Conservation (phyloP, 2,329 filamentous ascomycete species). For the Acrocalymma vagum region DNA sequence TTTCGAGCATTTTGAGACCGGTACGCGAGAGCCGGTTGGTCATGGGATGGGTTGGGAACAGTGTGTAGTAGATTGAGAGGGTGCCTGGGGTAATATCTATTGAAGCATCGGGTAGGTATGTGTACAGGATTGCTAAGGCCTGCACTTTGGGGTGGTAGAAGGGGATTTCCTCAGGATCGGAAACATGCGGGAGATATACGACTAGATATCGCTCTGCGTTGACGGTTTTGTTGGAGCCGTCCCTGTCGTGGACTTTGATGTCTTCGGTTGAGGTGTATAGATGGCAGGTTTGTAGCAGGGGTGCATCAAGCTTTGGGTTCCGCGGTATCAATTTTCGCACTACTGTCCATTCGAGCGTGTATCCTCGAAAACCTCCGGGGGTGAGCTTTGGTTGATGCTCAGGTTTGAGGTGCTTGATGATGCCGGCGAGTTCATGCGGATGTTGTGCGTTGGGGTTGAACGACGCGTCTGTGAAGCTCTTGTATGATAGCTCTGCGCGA, state of each 20-base stretch:
- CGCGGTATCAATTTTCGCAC: slow-evolving; percentile 82
- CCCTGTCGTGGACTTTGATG: slow-evolving; percentile 14
- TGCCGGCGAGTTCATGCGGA: slow-evolving; percentile 47
- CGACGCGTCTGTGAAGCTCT: slow-evolving; percentile 53
- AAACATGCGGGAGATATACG: slow-evolving; percentile 79
- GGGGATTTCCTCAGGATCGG: slow-evolving; percentile 70
- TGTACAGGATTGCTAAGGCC: slow-evolving; percentile 79
- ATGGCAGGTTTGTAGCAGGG: slow-evolving; percentile 84
- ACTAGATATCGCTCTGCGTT: slow-evolving; percentile 64
- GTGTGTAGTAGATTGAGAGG: slow-evolving; percentile 61
- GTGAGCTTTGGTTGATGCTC: slow-evolving; percentile 46
- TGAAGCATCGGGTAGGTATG: slow-evolving; percentile 59
- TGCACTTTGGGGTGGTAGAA: slow-evolving; percentile 87
- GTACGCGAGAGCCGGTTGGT: slow-evolving; percentile 70
- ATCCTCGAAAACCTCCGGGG: slow-evolving; percentile 41
- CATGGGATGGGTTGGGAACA: slow-evolving; percentile 51
- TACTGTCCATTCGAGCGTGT: slow-evolving; percentile 67
- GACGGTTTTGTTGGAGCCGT: slow-evolving; percentile 35
- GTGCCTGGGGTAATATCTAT: slow-evolving; percentile 34
- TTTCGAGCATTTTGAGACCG: slow-evolving; percentile 72
- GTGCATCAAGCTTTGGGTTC: slow-evolving; percentile 77
- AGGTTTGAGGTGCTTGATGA: slow-evolving; percentile 59
- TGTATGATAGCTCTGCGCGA: slow-evolving; percentile 76
- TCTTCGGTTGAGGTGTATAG: slow-evolving; percentile 61
- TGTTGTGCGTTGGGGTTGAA: slow-evolving; percentile 41